Conservation (phyloP, 177 flowering plant genomes). For the Vitis hybrid region DNA sequence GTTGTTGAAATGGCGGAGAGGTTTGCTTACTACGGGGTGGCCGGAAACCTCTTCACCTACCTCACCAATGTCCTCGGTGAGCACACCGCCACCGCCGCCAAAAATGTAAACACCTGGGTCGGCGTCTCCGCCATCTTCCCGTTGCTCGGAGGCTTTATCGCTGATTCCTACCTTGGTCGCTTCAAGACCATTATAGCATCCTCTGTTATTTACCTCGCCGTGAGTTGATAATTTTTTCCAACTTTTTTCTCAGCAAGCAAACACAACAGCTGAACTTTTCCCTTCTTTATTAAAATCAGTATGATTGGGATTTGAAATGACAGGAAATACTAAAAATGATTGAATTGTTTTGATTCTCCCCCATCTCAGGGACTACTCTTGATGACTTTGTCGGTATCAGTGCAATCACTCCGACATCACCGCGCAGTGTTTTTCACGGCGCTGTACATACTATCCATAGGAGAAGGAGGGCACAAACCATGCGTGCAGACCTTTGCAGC, state of each 20-base stretch:
- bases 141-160: constrained; percentile 57
- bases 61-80: constrained; percentile 40
- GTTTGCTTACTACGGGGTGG: constrained; percentile 52
- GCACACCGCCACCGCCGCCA: constrained; percentile 42
- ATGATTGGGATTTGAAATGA: too few species aligned
- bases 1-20: constrained; percentile 67
- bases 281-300: too few species aligned
- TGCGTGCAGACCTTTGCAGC: constrained; percentile 58
- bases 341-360: constrained; percentile 1
- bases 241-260: too few species aligned
- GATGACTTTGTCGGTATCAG: too few species aligned
- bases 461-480: constrained; percentile 46
- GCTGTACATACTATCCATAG: too few species aligned
- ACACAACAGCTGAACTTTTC: too few species aligned
- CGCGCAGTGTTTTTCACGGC: too few species aligned
- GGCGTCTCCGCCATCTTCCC: constrained; percentile 60
- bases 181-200: constrained; percentile 53
- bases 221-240: constrained; percentile 5
- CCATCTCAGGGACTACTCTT: not conserved
- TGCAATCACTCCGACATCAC: too few species aligned
- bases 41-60: constrained; percentile 50
- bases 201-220: constrained; percentile 34
- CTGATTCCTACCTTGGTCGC: constrained; percentile 67
- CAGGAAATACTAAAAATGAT: too few species aligned
- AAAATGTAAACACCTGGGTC: constrained; percentile 55